Conservation (phyloP, 2,329 filamentous ascomycete species). For the Ascochyta lentis region DNA sequence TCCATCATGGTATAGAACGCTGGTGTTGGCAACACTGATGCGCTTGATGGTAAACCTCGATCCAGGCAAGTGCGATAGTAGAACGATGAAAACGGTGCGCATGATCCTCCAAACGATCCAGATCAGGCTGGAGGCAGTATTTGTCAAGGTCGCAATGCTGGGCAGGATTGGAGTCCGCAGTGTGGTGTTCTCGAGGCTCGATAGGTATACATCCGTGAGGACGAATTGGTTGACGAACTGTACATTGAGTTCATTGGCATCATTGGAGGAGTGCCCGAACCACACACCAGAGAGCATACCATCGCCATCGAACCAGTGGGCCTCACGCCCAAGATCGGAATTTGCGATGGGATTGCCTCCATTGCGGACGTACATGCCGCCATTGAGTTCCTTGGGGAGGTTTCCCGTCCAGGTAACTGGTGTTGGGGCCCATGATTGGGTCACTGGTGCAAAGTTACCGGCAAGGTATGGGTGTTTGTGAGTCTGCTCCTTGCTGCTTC, state of each 20-base stretch:
- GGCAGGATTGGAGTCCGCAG: constrained; percentile 67
- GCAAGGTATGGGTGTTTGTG: constrained; percentile 61
- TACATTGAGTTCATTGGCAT: constrained; percentile 57
- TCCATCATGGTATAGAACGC: constrained; percentile 71
- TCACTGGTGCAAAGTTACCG: constrained; percentile 74
- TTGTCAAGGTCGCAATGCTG: constrained; percentile 71
- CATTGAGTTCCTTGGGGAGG: constrained; percentile 70
- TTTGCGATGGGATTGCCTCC: constrained; percentile 72
- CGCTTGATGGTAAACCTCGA: constrained; percentile 65
- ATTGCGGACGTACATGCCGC: constrained; percentile 75
- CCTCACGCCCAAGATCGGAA: constrained; percentile 65
- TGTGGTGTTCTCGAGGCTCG: constrained; percentile 55
- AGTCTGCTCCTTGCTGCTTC: constrained; percentile 25
- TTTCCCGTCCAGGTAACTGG: constrained; percentile 63
- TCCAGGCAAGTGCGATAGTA: constrained; percentile 65
- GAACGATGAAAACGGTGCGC: constrained; percentile 63
- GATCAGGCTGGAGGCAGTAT: constrained; percentile 61
- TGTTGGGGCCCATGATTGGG: constrained; percentile 61
- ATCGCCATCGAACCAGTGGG: constrained; percentile 78
- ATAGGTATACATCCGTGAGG: constrained; percentile 70
- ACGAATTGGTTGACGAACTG: constrained; percentile 75
- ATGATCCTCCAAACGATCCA: constrained; percentile 61
- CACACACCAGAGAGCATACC: constrained; percentile 75
- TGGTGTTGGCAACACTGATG: constrained; percentile 75
- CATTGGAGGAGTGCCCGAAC: constrained; percentile 56